Evolutionary conservation across 176 grass and related monocot species (phyloP), one percentile per base, ranked within the genome.

Genomic region (Zoysia pacifica): DNA sequence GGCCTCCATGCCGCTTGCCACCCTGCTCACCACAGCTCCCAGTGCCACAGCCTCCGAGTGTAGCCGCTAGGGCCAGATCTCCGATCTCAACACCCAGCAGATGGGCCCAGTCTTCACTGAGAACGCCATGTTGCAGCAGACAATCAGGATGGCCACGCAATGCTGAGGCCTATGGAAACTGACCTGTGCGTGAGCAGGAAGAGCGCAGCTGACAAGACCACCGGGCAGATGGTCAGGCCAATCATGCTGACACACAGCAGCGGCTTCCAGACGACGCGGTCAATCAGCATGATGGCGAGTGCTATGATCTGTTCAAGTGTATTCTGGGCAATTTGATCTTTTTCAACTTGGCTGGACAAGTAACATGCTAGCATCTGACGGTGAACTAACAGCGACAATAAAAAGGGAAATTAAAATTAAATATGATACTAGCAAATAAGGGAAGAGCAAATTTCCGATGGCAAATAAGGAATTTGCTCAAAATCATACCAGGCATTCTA

Each of bases 111-210:
- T 87, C 44, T 90, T 90, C 9, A 93, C 78, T 1, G 93, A 97
- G 77, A 93, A 92, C 0, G 93, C 90, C n/a, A 97, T 87, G 75
- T 84, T 83, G n/a, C 90, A 90, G 28, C 93, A 97, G 58, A 93
- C 93, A 16, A 88, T 82, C 49, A 85, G 40, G 64, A 93, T 80
- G 12, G 90, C 90, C 3, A 88, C 4, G 4, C 20, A 2, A 86
- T 68, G 67, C 90, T 60, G 35, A 82, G 41, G 54, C 82, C 19
- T 76, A 4, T 0, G 87, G 44, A 92, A 11, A 54, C 62, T 3
- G 35, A 62, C 79, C 3, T 38, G 84, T 20, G 18, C 39, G 62
- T 49, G 4, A 83, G 87, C 11, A 85, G 49, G 28, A 72, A 81
- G 20, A 96, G 86, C 40, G 90, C 2, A 2, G 84, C 64, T 2